A percentile compares a stretch with the other conserved stretches of the same genome.
phyloP scores from a whole-genome alignment of 2,329 filamentous ascomycete genomes.

The Colletotrichum orchidophilum region DNA sequence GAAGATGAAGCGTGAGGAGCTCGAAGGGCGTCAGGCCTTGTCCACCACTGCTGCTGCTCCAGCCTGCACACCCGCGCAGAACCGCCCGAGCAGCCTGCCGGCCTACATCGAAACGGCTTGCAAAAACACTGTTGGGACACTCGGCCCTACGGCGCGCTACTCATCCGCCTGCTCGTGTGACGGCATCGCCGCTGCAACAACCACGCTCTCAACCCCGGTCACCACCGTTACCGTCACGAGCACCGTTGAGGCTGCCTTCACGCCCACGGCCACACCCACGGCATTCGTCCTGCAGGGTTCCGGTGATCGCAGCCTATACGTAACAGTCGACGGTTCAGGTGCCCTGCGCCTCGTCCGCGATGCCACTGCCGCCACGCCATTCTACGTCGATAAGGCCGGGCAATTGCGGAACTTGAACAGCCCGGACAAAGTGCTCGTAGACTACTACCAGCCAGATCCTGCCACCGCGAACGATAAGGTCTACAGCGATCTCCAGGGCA shows the following conservation, averaged over 20 bases:
- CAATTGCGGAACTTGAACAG: slow-evolving; percentile 13
- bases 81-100: slow-evolving; percentile 7
- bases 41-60: neutral
- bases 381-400: slow-evolving; percentile 17
- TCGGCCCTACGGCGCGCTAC: slow-evolving; percentile 39
- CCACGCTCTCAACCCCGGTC: slow-evolving; percentile 49
- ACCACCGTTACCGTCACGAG: slow-evolving; percentile 51
- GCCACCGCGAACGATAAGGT: slow-evolving; percentile 18
- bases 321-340: neutral
- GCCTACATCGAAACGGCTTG: slow-evolving; percentile 4
- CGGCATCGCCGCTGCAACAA: slow-evolving; percentile 50
- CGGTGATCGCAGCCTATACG: neutral
- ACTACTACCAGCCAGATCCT: slow-evolving; percentile 17
- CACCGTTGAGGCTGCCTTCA: slow-evolving; percentile 37
- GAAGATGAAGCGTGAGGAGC: slow-evolving; percentile 7
- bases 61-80: slow-evolving; percentile 9
- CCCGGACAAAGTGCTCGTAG: slow-evolving; percentile 1
- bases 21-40: neutral
- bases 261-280: slow-evolving; percentile 11
- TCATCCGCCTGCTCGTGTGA: slow-evolving; percentile 55
- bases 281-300: slow-evolving; percentile 1
- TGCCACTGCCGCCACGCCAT: neutral
- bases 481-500: neutral
- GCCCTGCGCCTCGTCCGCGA: slow-evolving; percentile 9
- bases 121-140: slow-evolving; percentile 5